phyloP scores from a whole-genome alignment of 73 alveolate genomes.

The Blepharisma japonicum region DNA sequence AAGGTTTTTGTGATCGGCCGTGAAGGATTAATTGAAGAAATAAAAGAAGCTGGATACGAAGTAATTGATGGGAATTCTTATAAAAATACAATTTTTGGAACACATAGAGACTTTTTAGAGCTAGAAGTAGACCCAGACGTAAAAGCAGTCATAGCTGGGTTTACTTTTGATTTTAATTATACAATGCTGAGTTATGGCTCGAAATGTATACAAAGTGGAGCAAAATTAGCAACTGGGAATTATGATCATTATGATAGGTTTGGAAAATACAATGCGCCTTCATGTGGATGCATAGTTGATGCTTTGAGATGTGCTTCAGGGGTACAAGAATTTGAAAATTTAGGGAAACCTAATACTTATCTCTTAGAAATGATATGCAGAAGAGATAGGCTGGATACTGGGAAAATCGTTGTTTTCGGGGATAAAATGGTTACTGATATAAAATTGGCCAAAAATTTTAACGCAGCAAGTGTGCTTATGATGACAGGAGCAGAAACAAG shows the following conservation, averaged over 20 bases:
- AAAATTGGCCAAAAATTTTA: neutral
- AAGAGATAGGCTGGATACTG: constrained; percentile 23
- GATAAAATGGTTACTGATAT: constrained; percentile 35
- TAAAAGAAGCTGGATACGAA: constrained; percentile 14
- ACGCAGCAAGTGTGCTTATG: neutral
- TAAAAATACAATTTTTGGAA: neutral
- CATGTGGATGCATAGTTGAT: constrained; percentile 12
- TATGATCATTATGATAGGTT: constrained; percentile 19
- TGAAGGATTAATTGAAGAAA: constrained; percentile 1
- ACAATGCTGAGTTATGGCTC: neutral
- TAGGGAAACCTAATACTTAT: constrained; percentile 10
- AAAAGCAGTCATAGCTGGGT: constrained; percentile 29
- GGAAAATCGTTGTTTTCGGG: constrained; percentile 14
- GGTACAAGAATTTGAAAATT: neutral
- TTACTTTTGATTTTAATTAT: neutral
- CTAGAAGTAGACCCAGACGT: neutral
- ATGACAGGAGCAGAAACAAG: constrained; percentile 32
- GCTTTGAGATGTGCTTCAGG: neutral
- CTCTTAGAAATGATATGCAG: neutral
- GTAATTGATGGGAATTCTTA: neutral
- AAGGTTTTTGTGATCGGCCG: constrained; percentile 27
- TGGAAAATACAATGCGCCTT: constrained; percentile 28
- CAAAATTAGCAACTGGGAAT: neutral
- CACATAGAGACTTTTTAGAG: neutral
- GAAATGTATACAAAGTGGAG: constrained; percentile 10